These are phyloP conservation scores for Parmelia sp. DNA, from an alignment of 495 filamentous ascomycete species.

Conservation along the genomic window DNA sequence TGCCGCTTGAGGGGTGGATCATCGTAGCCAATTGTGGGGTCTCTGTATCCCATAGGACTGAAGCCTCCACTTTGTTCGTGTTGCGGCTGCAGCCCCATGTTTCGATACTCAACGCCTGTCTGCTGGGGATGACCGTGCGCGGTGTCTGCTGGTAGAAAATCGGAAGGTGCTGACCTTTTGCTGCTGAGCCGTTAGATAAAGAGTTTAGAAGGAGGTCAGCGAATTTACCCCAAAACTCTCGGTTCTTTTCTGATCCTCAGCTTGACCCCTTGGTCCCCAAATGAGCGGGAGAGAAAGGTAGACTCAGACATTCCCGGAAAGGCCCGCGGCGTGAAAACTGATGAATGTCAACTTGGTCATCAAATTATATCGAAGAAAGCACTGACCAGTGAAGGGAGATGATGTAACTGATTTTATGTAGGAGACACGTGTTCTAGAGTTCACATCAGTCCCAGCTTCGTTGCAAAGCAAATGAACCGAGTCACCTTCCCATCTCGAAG, in stretches of 20 bases:
- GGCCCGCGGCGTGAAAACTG: conserved; percentile 62
- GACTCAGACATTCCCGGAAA: conserved; percentile 88
- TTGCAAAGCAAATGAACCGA: conserved; percentile 18
- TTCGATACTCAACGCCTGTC: conserved; percentile 11
- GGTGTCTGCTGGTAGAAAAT: conserved; percentile 3
- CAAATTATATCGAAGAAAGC: not conserved
- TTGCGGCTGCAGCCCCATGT: conserved; percentile 16
- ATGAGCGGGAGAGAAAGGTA: conserved; percentile 83
- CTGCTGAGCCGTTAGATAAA: conserved; percentile 12
- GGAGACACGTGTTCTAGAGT: conserved; percentile 44
- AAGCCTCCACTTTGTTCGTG: conserved; percentile 13
- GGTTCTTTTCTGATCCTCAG: conserved; percentile 84
- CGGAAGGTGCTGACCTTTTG: conserved; percentile 24
- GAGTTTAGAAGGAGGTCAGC: not conserved
- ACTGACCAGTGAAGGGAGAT: conserved; percentile 63
- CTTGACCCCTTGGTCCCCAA: conserved; percentile 91
- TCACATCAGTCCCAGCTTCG: conserved; percentile 30
- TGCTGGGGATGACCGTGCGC: conserved; percentile 13
- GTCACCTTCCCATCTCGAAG: conserved; percentile 74
- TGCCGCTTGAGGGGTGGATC: conserved; percentile 26
- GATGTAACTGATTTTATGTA: conserved; percentile 67
- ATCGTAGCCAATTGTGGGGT: conserved; percentile 10
- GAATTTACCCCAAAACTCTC: conserved; percentile 45
- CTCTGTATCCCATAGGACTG: conserved; percentile 5
- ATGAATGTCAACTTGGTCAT: conserved; percentile 23